Base-by-base conservation (phyloP, 108 stramenopile genomes). In the Poteriospumella lacustris region DNA sequence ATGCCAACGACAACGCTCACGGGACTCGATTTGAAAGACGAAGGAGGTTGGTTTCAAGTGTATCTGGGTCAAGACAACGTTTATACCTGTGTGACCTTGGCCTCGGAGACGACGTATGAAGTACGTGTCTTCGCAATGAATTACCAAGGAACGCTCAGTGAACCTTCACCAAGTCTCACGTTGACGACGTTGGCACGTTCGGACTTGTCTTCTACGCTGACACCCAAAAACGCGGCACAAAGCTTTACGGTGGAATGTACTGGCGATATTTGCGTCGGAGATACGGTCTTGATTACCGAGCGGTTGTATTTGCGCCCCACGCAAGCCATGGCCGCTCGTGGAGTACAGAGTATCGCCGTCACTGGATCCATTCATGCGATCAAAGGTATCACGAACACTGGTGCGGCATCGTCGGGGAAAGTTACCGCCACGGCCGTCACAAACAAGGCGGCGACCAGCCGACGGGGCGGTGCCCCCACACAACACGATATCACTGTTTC, bases 281-380 rank as follows among this genome's bases (percentile, higher is more conserved):
- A 81, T 33, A 77, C 76, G 0, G 67, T 81, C 42, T 76, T 81
- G 12, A 58, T 81, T 60, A 81, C 81, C 19, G 81, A 81, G 68
- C 67, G 81, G 26, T 42, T 81, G 12, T 81, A 39, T 24, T 1
- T 39, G 58, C 5, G 1, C 56, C 34, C 36, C 12, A 58, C 24
- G 1, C 0, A 52, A 42, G 29, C 3, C 38, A n/a, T n/a, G n/a
- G n/a, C n/a, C n/a, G n/a, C n/a, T n/a, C n/a, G n/a, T n/a, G n/a
- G n/a, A n/a, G n/a, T n/a, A n/a, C n/a, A n/a, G n/a, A 5, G 44
- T 52, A 52, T 29, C 38, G 5, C 56, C 39, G 1, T 0, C 42
- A 42, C 42, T 29, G 0, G 56, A 28, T 1, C 34, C 38, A 29
- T 58, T 1, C 0, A 44, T 29, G 1, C 40, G 28, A 31, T 0